Evolutionary conservation across 2,329 filamentous ascomycete genomes (phyloP), one percentile per base, ranked within the genome.

Genomic region (Aureobasidium subglaciale): DNA sequence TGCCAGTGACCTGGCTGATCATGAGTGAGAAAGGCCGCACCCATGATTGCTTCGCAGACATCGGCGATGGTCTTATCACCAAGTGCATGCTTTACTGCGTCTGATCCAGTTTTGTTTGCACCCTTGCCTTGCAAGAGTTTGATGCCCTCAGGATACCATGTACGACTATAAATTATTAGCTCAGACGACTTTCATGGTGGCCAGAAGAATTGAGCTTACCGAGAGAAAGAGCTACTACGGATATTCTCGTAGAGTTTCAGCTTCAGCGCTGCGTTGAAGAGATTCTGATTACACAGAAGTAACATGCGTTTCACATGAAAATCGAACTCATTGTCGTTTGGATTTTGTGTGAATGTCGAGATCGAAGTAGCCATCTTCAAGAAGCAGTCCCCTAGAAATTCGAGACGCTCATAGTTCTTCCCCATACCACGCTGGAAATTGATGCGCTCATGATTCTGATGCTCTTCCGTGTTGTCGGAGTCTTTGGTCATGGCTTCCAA

Each of bases 321-420:
- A 56, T 88, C 84, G 46, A 85, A 95, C 65, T 99, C 93, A 61
- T 90, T 83, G 59, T 87, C 83, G 45, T 87, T 81, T 0, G 90
- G 89, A 18, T 87, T 83, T 25, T 84, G 78, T 1, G 86, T 86
- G 66, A 87, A 97, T 0, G 95, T 76, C 0, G 90, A 85, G 53
- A 99, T 90, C 0, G 91, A 92, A 0, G 92, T 96, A 10, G 88
- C 89, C 85, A 96, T 92, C 71, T 99, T 99, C 58, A 99, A 77
- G 64, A 96, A 96, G 30, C 86, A 88, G 68, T 99, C 93, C 0
- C 93, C 93, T 2, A 97, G 78, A 58, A 96, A 95, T 65, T 99
- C 93, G 0, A 97, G 78, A 11, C 93, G 82, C 69, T 99, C 93
- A 64, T 99, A 99, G 63, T 97, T 97, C 35, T 85, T 86, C 1